Conservation (phyloP, 768 basidiomycete genomes). For the Pleurotus salmoneostramineus region DNA sequence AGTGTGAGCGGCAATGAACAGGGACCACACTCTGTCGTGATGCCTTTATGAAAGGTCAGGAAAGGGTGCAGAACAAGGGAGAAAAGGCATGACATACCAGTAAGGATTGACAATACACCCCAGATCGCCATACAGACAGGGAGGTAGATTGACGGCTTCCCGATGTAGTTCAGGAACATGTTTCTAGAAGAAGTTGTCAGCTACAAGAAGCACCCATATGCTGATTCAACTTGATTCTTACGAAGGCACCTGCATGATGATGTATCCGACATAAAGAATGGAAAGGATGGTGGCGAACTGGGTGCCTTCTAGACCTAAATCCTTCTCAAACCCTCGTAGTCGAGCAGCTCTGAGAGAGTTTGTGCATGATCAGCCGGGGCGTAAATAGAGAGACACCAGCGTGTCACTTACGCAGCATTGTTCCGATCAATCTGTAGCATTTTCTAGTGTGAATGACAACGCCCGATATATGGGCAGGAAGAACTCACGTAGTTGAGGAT, state of each 20-base stretch:
- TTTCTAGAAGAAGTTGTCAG: slow-evolving; percentile 37
- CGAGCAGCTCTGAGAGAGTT: slow-evolving; percentile 48
- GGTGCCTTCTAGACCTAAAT: slow-evolving; percentile 52
- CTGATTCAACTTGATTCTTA: slow-evolving; percentile 22
- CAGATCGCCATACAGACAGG: slow-evolving; percentile 62
- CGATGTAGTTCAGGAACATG: slow-evolving; percentile 62
- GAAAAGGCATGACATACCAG: slow-evolving; percentile 29
- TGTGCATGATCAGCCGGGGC: not conserved
- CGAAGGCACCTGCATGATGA: slow-evolving; percentile 73
- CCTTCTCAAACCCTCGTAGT: slow-evolving; percentile 60
- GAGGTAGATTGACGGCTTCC: slow-evolving; percentile 61
- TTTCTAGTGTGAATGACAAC: slow-evolving; percentile 32
- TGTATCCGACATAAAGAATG: slow-evolving; percentile 64
- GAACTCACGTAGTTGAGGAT: slow-evolving; percentile 35
- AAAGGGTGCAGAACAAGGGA: not conserved
- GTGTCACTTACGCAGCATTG: slow-evolving; percentile 49
- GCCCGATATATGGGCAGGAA: not conserved
- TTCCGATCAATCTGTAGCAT: slow-evolving; percentile 64
- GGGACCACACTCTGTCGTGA: slow-evolving; percentile 31
- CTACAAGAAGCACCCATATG: not conserved
- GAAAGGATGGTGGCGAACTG: slow-evolving; percentile 61
- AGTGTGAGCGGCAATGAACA: not conserved
- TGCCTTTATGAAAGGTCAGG: slow-evolving; percentile 23
- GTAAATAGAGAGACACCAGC: not conserved
- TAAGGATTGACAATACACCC: slow-evolving; percentile 51